Base-by-base conservation (phyloP, 23 red algal genomes). In the Gracilariopsis chorda region DNA sequence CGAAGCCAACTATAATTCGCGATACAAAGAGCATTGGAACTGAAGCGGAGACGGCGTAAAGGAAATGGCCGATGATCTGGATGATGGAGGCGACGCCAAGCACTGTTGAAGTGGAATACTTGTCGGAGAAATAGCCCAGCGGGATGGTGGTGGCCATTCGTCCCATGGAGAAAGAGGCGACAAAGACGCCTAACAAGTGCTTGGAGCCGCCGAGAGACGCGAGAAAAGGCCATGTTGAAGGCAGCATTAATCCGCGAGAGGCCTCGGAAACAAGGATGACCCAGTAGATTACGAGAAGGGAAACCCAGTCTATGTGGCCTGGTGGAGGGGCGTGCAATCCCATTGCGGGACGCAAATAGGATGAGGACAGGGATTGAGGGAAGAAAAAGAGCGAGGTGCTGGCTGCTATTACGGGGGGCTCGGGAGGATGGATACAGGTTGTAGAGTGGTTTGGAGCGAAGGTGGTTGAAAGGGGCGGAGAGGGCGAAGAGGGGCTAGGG, bases 81-180 rank as follows among this genome's bases (percentile, higher is more conserved):
- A 95, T 45, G 42, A 78, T n/a, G 1, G 65, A 85, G 24, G 90
- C 93, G 43, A 71, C 48, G 28, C 43, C 39, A 7, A 95, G 81
- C 29, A 98, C 93, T 7, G 56, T 58, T 8, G 87, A 45, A 33
- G 88, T 87, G 52, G 96, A 95, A 59, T 82, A 70, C 11, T 14
- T 47, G 85, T 98, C 96, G 4, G 90, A 94, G 14, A 87, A 21
- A 30, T 83, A 94, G 24, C 96, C 96, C 33, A 95, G 55, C 14
- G 96, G 96, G 28, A 98, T 82, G 40, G 96, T 95, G 21, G 96
- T 90, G 49, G 83, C 45, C 88, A 98, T 93, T 21, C 96, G 62
- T 25, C 96, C 96, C 25, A 94, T 59, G 13, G 96, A 98, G 69
- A 98, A 98, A 14, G 75, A 86, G 23, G 93, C 93, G n/a, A 98